A percentile compares a stretch with the other conserved stretches of the same genome.
These are phyloP conservation scores for Amanita muscaria DNA, from an alignment of 768 basidiomycete species.

Conservation along the genomic window DNA sequence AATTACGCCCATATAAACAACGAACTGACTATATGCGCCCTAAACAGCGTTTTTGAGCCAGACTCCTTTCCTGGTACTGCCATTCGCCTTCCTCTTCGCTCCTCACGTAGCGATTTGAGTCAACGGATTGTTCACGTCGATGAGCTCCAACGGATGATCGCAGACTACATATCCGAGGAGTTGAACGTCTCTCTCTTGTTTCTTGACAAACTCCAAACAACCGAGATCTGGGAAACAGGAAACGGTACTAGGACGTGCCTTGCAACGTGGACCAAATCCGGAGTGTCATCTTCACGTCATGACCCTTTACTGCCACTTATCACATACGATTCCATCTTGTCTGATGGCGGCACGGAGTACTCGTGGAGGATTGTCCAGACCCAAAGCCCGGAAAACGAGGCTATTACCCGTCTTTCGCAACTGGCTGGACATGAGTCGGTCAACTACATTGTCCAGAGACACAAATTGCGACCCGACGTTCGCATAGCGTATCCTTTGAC, in stretches of 20 bases:
- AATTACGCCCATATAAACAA: no score
- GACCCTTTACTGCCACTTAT: background rate
- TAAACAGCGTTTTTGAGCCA: conserved; percentile 9
- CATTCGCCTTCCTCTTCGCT: conserved; percentile 39
- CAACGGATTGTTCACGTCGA: conserved; percentile 20
- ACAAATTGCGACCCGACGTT: conserved; percentile 34
- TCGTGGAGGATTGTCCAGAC: conserved; percentile 28
- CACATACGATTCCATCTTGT: conserved; percentile 2
- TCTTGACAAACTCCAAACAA: conserved; percentile 27
- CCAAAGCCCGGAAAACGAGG: conserved; percentile 2
- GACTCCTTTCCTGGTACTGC: conserved; percentile 29
- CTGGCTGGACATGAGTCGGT: background rate
- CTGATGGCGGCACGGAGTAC: background rate
- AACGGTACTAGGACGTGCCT: conserved; percentile 16
- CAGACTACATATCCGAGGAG: conserved; percentile 32
- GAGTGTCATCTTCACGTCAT: background rate
- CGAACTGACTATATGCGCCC: no score
- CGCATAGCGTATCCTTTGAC: conserved; percentile 26
- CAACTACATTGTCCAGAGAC: conserved; percentile 18
- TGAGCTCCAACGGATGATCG: conserved; percentile 31
- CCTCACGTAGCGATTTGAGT: conserved; percentile 24
- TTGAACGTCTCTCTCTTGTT: conserved; percentile 34
- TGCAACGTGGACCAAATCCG: conserved; percentile 13
- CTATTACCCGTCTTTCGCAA: conserved; percentile 1
- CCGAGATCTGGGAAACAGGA: conserved; percentile 33